phyloP scores from a whole-genome alignment of 345 rosid genomes.

The Corymbia maculata region DNA sequence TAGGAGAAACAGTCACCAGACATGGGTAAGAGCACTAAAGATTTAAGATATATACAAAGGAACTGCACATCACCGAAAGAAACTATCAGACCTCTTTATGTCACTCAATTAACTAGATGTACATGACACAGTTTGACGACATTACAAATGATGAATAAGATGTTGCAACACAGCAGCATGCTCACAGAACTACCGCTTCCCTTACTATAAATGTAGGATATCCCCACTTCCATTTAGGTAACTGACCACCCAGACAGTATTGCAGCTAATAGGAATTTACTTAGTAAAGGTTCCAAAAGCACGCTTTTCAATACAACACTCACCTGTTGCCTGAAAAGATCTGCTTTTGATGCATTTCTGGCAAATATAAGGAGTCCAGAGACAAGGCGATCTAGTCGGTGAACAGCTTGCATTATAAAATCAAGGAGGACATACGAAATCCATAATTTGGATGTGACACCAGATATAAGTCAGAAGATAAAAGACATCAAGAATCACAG shows the following conservation, averaged over 20 bases:
- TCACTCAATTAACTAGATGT: neutral
- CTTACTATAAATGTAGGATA: neutral
- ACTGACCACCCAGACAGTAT: neutral
- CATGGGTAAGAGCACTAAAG: neutral
- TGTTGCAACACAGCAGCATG: neutral
- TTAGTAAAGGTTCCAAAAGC: neutral
- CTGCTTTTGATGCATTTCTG: slow-evolving; percentile 75
- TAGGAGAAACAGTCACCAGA: neutral
- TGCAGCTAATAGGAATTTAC: neutral
- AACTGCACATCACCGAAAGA: neutral
- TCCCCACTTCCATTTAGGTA: neutral
- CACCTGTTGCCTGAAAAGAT: slow-evolving; percentile 82
- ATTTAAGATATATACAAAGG: neutral
- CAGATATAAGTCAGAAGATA: neutral
- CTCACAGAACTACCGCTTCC: neutral
- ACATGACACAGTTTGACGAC: neutral
- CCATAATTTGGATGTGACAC: neutral
- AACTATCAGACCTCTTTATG: neutral
- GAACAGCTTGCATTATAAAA: slow-evolving; percentile 42
- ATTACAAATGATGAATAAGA: neutral
- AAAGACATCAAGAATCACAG: neutral
- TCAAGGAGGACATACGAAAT: slow-evolving; percentile 18
- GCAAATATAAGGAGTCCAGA: slow-evolving; percentile 92
- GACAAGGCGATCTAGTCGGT: slow-evolving; percentile 79
- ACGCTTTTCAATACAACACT: neutral